Evolutionary conservation across 1,284 basidiomycete genomes (phyloP), one percentile per base, ranked within the genome.

Genomic region (Ceratobasidium sp.): DNA sequence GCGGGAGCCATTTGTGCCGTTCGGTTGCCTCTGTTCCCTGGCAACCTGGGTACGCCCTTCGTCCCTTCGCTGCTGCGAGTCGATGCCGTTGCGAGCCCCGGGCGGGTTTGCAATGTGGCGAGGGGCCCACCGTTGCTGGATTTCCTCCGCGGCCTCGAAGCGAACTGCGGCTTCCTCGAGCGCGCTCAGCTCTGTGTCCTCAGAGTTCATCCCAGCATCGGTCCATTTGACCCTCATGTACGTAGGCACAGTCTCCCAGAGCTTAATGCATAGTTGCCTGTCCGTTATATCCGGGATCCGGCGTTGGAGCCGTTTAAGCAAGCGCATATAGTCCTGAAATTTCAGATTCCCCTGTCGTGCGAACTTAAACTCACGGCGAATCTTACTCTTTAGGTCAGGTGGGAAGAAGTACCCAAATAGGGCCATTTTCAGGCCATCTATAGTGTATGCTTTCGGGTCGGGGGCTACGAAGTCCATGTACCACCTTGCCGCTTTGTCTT

Each of bases 401-500:
- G 84, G 84, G 80, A 87, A 87, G 63, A 85, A 86, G 73, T 84
- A 83, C 73, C 85, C 81, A 74, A 84, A 87, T 2, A 87, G 29
- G 27, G 33, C 62, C 1, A 54, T 27, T n/a, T 59, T 54, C 14
- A 66, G 24, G 1, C 9, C 44, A 7, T 53, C 45, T 4, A 74
- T 27, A 0, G 71, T 54, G 27, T 67, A 74, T 41, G 6, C 9
- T 19, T 47, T 31, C 9, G 50, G 45, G 15, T 76, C 31, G 24
- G 62, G 41, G 3, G 75, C 69, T 3, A 66, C 69, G 17, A 41
- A 48, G 29, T 53, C 53, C 60, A 73, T 75, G 48, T 57, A 75
- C 41, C 56, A 66, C 0, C 24, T 2, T 14, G 36, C 69, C 0
- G 75, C 75, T 50, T 73, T 73, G 15, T 44, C 69, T 19, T 27